These are phyloP conservation scores for Fusarium sp. DNA, from an alignment of 2,329 filamentous ascomycete genomes.

Conservation along the genomic window DNA sequence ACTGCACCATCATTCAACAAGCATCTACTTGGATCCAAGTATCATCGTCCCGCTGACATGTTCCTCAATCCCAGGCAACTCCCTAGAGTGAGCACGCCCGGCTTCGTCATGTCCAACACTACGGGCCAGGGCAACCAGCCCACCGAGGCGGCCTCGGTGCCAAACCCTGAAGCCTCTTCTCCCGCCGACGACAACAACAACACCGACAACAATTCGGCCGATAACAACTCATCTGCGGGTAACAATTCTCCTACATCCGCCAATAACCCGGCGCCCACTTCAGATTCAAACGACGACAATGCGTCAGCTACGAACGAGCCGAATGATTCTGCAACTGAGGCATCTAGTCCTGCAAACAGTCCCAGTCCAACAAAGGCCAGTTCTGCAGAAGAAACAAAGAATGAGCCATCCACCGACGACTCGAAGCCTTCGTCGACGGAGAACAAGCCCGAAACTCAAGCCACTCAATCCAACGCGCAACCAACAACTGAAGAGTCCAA, in stretches of 20 bases:
- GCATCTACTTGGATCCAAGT: constrained; percentile 12
- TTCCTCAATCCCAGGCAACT: constrained; percentile 44
- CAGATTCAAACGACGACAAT: constrained; percentile 12
- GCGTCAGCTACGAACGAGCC: constrained; percentile 13
- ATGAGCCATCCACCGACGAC: constrained; percentile 15
- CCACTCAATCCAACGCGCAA: constrained; percentile 11
- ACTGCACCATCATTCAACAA: neutral
- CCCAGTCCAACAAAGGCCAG: constrained; percentile 14
- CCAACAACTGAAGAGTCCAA: constrained; percentile 22
- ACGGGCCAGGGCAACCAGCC: constrained; percentile 38
- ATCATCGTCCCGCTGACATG: constrained; percentile 47
- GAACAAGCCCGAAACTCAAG: neutral
- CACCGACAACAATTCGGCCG: neutral
- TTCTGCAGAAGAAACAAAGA: constrained; percentile 18
- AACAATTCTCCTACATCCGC: constrained; percentile 9
- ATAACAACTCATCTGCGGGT: constrained; percentile 16
- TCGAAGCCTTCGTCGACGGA: constrained; percentile 4
- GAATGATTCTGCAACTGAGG: constrained; percentile 16
- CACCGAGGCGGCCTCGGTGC: constrained; percentile 34
- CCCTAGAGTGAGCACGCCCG: constrained; percentile 31
- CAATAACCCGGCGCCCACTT: constrained; percentile 16
- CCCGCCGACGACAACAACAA: constrained; percentile 8
- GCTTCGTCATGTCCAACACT: constrained; percentile 48
- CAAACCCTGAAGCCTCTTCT: constrained; percentile 19
- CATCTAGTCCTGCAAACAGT: constrained; percentile 14